Conservation (phyloP, 345 rosid genomes). For the Populus deltoides region DNA sequence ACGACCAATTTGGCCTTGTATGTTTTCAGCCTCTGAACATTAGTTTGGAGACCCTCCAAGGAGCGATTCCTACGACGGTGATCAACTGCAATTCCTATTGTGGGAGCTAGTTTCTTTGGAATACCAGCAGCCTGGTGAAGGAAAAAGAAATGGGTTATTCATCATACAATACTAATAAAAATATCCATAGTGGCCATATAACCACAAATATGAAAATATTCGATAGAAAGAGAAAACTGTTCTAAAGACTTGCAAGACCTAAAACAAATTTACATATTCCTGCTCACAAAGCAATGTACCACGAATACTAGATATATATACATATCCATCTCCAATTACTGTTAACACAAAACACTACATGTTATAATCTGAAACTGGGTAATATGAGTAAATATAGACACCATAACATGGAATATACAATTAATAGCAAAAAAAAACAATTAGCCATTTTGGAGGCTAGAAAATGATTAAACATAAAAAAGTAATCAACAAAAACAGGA, state of each 20-base stretch:
- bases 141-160: background rate
- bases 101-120: conserved; percentile 80
- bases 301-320: background rate
- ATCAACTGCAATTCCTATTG: conserved; percentile 77
- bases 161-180: background rate
- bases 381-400: background rate
- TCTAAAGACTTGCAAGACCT: background rate
- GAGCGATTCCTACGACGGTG: conserved; percentile 80
- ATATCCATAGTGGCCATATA: background rate
- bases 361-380: background rate
- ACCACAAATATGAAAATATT: background rate
- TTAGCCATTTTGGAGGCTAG: background rate
- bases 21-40: conserved; percentile 83
- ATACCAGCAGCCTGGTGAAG: conserved; percentile 64
- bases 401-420: background rate
- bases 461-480: background rate
- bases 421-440: background rate
- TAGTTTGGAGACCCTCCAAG: conserved; percentile 72
- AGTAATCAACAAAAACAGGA: background rate
- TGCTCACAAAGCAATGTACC: background rate
- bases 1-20: conserved; percentile 85
- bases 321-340: background rate
- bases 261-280: background rate
- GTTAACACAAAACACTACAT: background rate
- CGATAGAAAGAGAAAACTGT: background rate